Evolutionary conservation across 805 yeast species (phyloP).

Genomic region (Suhomyces xylopsoci): DNA sequence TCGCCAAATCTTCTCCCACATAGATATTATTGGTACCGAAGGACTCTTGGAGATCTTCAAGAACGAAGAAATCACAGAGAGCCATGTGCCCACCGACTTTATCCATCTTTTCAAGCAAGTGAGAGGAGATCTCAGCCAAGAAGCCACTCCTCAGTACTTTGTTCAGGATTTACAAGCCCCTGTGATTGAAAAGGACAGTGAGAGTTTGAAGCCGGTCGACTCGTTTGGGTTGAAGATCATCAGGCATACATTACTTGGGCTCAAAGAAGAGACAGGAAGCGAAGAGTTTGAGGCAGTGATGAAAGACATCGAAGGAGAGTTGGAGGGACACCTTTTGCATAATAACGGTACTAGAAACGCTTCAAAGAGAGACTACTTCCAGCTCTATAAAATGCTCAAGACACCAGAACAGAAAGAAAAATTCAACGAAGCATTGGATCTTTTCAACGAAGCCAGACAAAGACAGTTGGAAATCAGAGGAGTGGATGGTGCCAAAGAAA

Average conservation of each 20-base stretch:
- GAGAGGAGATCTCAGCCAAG: conserved; percentile 8
- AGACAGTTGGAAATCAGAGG: conserved; percentile 72
- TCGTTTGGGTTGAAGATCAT: conserved; percentile 77
- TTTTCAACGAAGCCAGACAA: conserved; percentile 75
- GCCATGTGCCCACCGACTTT: conserved; percentile 36
- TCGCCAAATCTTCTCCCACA: conserved; percentile 39
- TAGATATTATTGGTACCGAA: conserved; percentile 53
- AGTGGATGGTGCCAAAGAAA: conserved; percentile 78
- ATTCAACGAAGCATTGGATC: conserved; percentile 67
- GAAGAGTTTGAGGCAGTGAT: conserved; percentile 23
- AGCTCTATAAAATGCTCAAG: conserved; percentile 52
- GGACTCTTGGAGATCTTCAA: conserved; percentile 38
- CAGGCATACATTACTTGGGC: conserved; percentile 62
- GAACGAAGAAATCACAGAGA: conserved; percentile 18
- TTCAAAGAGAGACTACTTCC: conserved; percentile 60
- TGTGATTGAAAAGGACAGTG: conserved; percentile 53
- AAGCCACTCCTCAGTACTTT: conserved; percentile 25
- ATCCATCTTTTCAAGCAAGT: conserved; percentile 28
- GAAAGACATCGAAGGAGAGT: conserved; percentile 26
- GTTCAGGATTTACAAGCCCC: conserved; percentile 29
- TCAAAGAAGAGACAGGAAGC: conserved; percentile 24
- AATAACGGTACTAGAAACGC: conserved; percentile 17
- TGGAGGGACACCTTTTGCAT: conserved; percentile 24
- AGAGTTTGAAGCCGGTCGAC: conserved; percentile 60
- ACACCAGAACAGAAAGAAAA: conserved; percentile 40